phyloP scores from a whole-genome alignment of 139 green algal species.

The Micromonas pusilla region DNA sequence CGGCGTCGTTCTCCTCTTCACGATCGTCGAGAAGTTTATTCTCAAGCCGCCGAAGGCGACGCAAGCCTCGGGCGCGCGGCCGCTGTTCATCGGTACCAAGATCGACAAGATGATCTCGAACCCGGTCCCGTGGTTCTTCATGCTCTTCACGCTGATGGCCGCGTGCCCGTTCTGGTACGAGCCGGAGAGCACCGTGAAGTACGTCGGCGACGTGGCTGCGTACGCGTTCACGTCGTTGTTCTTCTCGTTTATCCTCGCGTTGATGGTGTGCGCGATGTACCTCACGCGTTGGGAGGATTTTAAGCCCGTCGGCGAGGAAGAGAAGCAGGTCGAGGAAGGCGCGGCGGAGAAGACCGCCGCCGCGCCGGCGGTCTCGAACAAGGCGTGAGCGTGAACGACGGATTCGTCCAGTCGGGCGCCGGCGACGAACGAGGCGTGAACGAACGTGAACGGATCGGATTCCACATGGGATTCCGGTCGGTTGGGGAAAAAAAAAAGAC shows the following conservation, averaged over 20 bases:
- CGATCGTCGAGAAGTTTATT: constrained; percentile 1
- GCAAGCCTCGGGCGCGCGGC: not conserved
- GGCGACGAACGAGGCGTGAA: not conserved
- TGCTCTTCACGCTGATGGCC: not conserved
- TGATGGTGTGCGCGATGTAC: not conserved
- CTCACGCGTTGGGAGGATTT: not conserved
- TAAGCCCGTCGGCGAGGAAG: not conserved
- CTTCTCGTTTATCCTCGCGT: constrained; percentile 7
- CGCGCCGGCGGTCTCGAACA: not conserved
- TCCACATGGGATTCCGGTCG: not conserved
- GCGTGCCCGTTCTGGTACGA: constrained; percentile 4
- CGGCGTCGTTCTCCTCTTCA: not conserved
- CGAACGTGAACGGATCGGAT: not conserved
- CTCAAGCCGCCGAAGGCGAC: not conserved
- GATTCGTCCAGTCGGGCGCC: not conserved
- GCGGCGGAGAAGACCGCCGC: too few relatives aligned
- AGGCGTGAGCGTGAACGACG: not conserved
- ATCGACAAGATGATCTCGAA: not conserved
- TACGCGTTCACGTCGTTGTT: constrained; percentile 2
- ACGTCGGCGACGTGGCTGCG: not conserved
- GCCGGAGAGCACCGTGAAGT: not conserved
- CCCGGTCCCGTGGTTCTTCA: not conserved
- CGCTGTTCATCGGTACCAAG: constrained; percentile 1
- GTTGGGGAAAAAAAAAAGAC: not conserved
- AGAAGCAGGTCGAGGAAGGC: not conserved